phyloP scores from a whole-genome alignment of 495 filamentous ascomycete species.

The Penicillium samsonianum region DNA sequence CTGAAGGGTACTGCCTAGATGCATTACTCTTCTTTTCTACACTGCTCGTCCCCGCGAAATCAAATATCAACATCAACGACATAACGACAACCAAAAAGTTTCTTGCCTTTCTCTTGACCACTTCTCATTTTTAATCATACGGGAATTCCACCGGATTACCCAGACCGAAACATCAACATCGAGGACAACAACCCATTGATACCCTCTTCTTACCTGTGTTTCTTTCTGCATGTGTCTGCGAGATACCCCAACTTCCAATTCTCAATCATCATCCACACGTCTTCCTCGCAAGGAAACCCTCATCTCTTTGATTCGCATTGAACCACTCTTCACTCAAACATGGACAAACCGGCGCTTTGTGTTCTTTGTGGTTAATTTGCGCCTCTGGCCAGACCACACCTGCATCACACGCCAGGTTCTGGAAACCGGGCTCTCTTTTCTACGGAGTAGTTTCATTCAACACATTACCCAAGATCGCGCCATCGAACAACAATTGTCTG shows the following conservation, averaged over 20 bases:
- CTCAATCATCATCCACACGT: not conserved
- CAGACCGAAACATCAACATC: slow-evolving; percentile 7
- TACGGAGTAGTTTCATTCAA: slow-evolving; percentile 2
- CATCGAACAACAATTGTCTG: slow-evolving; percentile 17
- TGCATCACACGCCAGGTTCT: slow-evolving; percentile 16
- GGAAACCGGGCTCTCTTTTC: slow-evolving; percentile 14
- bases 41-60: not conserved
- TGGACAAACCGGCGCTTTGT: slow-evolving; percentile 18
- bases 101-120: slow-evolving; percentile 19
- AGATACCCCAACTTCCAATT: slow-evolving; percentile 2
- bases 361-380: slow-evolving; percentile 8
- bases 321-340: slow-evolving; percentile 1
- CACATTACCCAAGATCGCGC: slow-evolving; percentile 16
- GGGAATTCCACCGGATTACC: slow-evolving; percentile 8
- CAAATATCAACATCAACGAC: slow-evolving; percentile 27
- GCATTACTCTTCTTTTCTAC: not conserved
- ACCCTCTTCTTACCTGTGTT: slow-evolving; percentile 5
- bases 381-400: slow-evolving; percentile 3
- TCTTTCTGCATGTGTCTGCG: slow-evolving; percentile 8
- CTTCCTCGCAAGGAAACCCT: too few relatives aligned
- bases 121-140: slow-evolving; percentile 19
- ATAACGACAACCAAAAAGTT: slow-evolving; percentile 38
- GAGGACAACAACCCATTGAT: not conserved
- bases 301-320: not conserved
- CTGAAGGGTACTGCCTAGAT: slow-evolving; percentile 43